phyloP scores from a whole-genome alignment of 495 filamentous ascomycete species.

The Penicillium alfredii region DNA sequence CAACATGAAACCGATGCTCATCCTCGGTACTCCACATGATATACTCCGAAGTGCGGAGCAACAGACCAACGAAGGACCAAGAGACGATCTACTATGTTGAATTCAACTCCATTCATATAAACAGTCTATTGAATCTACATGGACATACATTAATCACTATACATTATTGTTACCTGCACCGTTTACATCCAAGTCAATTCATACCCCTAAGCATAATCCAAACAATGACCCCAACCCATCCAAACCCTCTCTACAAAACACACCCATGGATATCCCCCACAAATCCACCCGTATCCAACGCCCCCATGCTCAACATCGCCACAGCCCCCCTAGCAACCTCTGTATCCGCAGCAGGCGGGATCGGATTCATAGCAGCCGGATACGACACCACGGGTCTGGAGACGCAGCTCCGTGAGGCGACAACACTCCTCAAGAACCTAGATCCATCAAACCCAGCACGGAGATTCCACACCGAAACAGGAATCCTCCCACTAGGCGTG shows the following conservation, averaged over 20 bases:
- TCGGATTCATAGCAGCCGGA: constrained; percentile 42
- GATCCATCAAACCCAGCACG: constrained; percentile 1
- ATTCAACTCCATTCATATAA: too few relatives aligned
- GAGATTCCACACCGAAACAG: not conserved
- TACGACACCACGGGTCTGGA: constrained; percentile 24
- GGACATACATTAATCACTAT: too few relatives aligned
- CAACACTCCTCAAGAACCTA: constrained; percentile 6
- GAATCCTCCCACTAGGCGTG: constrained; percentile 51
- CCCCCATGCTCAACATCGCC: constrained; percentile 64
- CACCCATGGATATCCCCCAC: constrained; percentile 50
- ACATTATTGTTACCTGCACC: too few relatives aligned
- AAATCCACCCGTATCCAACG: constrained; percentile 51
- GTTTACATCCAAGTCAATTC: too few relatives aligned
- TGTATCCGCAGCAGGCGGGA: constrained; percentile 56
- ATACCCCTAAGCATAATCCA: too few relatives aligned
- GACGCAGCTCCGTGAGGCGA: constrained; percentile 18
- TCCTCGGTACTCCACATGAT: not conserved
- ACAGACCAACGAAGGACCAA: constrained; percentile 3
- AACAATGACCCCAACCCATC: not conserved
- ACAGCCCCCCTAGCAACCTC: constrained; percentile 49
- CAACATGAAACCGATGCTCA: not conserved
- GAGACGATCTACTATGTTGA: too few relatives aligned
- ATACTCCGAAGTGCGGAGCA: not conserved
- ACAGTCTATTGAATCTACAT: too few relatives aligned
- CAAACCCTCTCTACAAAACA: not conserved